Evolutionary conservation across 1,284 basidiomycete genomes (phyloP), one percentile per base, ranked within the genome.

Genomic region (Cutaneotrichosporon mucoides): DNA sequence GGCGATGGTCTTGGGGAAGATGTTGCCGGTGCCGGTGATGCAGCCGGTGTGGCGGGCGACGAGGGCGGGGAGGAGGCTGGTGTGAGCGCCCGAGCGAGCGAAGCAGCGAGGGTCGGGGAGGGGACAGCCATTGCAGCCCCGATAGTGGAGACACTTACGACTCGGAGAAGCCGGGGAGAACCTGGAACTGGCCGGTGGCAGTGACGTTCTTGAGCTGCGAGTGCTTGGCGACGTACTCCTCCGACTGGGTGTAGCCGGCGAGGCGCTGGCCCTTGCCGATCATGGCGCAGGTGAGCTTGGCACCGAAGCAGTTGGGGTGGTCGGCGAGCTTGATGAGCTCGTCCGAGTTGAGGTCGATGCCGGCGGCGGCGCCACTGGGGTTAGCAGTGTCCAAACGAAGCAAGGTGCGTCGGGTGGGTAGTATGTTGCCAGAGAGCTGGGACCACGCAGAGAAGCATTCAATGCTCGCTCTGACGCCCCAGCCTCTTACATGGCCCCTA

Each of bases 251-350:
- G 66, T 80, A 72, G 2, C 84, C 84, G 6, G 86, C 84, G 45
- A 93, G 79, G 8, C 90, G 86, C 55, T 88, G 85, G 53, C 90
- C 84, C 74, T 93, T 93, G 47, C 90, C 90, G 60, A 93, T 84
- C 69, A 85, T 86, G 5, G 87, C 89, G 71, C 90, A 92, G 42
- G 91, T 92, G 46, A 93, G 82, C 79, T 92, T 94, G 55, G 85
- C 87, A 60, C 91, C 92, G 64, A 92, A 89, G 68, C 92, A 90
- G 79, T 93, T 92, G 10, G 88, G 89, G 72, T 94, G 91, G 55
- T 83, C 76, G 4, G 88, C 85, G 38, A 94, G 82, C 24, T 82
- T 81, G 56, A 82, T 82, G 67, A 96, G 84, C 54, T 85, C 83
- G 75, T 94, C 91, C 0, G 89, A 90, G 74, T 90, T 87, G 57